Evolutionary conservation across 192 early-diverging fungal species (phyloP).

Genomic region (Coemansia sp.): DNA sequence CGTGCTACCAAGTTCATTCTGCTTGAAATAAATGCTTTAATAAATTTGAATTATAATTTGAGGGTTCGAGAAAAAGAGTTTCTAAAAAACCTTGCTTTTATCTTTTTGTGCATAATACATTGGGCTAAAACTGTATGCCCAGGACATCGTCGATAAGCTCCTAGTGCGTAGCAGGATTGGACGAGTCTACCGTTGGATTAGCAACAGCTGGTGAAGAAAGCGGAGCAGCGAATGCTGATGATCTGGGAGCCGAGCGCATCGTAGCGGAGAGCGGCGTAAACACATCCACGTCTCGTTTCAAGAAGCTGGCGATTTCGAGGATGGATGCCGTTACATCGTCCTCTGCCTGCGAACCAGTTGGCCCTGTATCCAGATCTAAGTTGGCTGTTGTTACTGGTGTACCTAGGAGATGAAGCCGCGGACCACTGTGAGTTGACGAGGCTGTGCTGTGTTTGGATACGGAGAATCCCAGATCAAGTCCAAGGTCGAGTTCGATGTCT

Average conservation of each 20-base stretch:
- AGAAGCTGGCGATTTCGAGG: constrained; percentile 37
- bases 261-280: constrained; percentile 23
- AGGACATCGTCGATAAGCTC: constrained; percentile 43
- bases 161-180: background rate
- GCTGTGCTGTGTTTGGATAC: constrained; percentile 19
- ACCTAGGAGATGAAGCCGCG: background rate
- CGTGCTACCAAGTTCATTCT: background rate
- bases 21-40: background rate
- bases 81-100: too few species aligned
- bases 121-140: background rate
- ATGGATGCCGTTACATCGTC: constrained; percentile 17
- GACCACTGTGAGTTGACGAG: background rate
- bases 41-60: background rate
- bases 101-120: too few species aligned
- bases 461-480: constrained; percentile 39
- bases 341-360: background rate
- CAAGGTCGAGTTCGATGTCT: constrained; percentile 16
- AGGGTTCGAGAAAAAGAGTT: background rate
- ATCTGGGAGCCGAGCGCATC: constrained; percentile 5
- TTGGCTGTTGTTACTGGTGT: background rate
- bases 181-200: background rate
- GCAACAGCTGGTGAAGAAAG: background rate
- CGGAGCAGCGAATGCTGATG: constrained; percentile 9
- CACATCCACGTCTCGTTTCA: constrained; percentile 45
- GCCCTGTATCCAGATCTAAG: background rate